Conservation (phyloP, 257 asterid species). For the Primulina eburnea region DNA sequence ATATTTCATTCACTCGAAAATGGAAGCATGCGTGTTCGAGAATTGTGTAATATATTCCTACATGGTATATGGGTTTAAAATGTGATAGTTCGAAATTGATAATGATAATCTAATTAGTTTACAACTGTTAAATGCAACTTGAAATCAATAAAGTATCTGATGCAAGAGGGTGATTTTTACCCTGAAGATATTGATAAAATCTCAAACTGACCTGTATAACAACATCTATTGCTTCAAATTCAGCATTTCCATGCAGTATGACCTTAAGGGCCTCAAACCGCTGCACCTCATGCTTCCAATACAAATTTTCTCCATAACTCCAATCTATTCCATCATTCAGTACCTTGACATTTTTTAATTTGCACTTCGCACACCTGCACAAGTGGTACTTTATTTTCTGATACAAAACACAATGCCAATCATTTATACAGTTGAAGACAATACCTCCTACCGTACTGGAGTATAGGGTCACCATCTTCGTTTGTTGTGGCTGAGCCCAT, state of each 20-base stretch:
- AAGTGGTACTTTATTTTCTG: constrained; percentile 22
- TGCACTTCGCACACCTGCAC: constrained; percentile 86
- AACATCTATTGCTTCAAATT: constrained; percentile 84
- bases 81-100: constrained; percentile 3
- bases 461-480: constrained; percentile 56
- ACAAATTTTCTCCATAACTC: constrained; percentile 65
- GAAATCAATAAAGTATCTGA: neutral
- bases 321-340: constrained; percentile 82
- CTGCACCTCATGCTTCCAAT: constrained; percentile 95
- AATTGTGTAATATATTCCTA: neutral
- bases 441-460: constrained; percentile 87
- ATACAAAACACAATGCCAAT: constrained; percentile 20
- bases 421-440: constrained; percentile 20
- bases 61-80: constrained; percentile 13
- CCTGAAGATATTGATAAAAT: neutral
- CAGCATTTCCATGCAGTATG: constrained; percentile 92
- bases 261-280: constrained; percentile 78
- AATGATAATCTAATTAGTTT: constrained; percentile 13
- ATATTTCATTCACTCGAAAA: constrained; percentile 18
- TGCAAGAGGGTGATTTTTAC: neutral
- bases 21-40: neutral
- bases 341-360: constrained; percentile 69
- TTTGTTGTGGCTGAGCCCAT: constrained; percentile 58
- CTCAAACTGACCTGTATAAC: constrained; percentile 61
- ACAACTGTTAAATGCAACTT: constrained; percentile 16